A percentile compares a stretch with the other conserved stretches of the same genome.
Evolutionary conservation across 305 asterid species (phyloP).

Genomic region (Fraxinus xanthoxyloides): DNA sequence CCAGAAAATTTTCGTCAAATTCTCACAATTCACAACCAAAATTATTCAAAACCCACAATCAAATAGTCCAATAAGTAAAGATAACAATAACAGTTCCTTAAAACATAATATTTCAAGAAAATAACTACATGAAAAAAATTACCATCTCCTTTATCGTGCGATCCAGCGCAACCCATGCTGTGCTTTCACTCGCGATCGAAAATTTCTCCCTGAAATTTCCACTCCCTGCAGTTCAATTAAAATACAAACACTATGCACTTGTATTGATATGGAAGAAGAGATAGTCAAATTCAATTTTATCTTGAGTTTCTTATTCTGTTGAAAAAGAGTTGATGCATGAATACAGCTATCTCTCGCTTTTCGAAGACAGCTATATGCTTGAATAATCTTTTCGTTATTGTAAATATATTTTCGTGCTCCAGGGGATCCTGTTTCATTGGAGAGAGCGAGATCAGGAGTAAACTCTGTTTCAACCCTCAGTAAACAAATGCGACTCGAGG

Average conservation of each 20-base stretch:
- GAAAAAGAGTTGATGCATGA: neutral
- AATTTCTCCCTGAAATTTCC: conserved; percentile 20
- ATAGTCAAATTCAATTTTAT: neutral
- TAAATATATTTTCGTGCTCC: neutral
- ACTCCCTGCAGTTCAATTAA: neutral
- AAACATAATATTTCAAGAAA: neutral
- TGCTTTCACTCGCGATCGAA: neutral
- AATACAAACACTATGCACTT: neutral
- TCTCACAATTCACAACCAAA: neutral
- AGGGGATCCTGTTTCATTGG: neutral
- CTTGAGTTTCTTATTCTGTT: neutral
- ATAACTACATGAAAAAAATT: neutral
- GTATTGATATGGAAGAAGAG: neutral
- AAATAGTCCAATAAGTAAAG: neutral
- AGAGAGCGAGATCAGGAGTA: neutral
- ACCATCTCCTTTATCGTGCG: conserved; percentile 45
- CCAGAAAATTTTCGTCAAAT: neutral
- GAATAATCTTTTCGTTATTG: neutral
- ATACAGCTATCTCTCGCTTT: neutral
- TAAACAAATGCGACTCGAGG: neutral
- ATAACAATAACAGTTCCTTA: neutral
- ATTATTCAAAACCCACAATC: neutral
- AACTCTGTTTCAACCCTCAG: neutral
- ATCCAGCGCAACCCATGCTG: conserved; percentile 62
- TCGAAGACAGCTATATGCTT: neutral